A percentile compares a stretch with the other conserved stretches of the same genome.
Conservation (phyloP, 1,284 basidiomycete genomes). For the Blastosporella zonata region DNA sequence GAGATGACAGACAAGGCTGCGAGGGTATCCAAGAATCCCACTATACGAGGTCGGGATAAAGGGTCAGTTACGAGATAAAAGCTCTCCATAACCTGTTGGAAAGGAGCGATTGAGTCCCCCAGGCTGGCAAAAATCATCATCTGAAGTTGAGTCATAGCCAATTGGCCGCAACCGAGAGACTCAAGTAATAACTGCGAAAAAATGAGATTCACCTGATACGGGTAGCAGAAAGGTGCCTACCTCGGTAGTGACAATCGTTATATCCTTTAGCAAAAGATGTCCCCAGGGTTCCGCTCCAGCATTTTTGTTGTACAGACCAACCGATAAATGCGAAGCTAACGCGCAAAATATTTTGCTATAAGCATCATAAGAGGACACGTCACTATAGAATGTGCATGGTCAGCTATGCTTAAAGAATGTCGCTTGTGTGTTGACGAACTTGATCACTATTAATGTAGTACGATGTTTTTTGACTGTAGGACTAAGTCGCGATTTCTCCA, state of each 20-base stretch:
- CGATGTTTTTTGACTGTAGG: slow-evolving; percentile 16
- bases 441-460: slow-evolving; percentile 29
- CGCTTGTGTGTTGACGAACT: slow-evolving; percentile 23
- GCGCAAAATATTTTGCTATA: slow-evolving; percentile 12
- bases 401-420: not conserved
- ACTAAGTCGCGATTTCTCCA: slow-evolving; percentile 20
- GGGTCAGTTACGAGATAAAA: slow-evolving; percentile 39
- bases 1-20: slow-evolving; percentile 33
- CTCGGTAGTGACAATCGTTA: slow-evolving; percentile 35
- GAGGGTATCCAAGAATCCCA: slow-evolving; percentile 36
- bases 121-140: slow-evolving; percentile 41
- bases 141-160: slow-evolving; percentile 37
- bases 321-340: slow-evolving; percentile 14
- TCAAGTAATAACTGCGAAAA: slow-evolving; percentile 25
- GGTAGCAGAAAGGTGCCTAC: slow-evolving; percentile 27
- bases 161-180: slow-evolving; percentile 31
- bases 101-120: slow-evolving; percentile 27
- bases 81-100: slow-evolving; percentile 42
- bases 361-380: slow-evolving; percentile 11
- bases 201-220: slow-evolving; percentile 14
- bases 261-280: slow-evolving; percentile 31
- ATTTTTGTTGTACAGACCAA: slow-evolving; percentile 21
- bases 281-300: slow-evolving; percentile 26
- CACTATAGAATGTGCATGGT: slow-evolving; percentile 9
- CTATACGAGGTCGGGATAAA: slow-evolving; percentile 38